Conservation (phyloP, 192 early-diverging fungal species). For the Backusella australiensis region DNA sequence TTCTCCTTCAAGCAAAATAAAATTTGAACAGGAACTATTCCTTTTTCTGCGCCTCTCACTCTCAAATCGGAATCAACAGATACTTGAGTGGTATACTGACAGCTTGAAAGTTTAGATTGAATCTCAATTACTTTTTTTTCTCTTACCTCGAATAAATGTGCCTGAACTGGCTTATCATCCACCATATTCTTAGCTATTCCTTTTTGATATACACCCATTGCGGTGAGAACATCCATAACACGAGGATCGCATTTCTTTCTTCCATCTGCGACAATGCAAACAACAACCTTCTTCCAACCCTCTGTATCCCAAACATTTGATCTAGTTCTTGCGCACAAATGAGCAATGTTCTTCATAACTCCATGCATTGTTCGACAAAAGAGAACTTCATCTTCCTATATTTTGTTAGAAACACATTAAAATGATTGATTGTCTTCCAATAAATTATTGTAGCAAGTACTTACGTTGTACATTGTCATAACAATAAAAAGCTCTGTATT, state of each 20-base stretch:
- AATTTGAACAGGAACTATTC: constrained; percentile 83
- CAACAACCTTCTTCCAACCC: constrained; percentile 90
- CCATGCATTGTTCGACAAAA: constrained; percentile 87
- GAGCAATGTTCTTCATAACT: constrained; percentile 93
- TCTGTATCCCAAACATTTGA: constrained; percentile 78
- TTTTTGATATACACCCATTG: constrained; percentile 78
- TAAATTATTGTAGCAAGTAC: neutral
- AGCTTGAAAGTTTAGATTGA: neutral
- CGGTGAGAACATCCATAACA: constrained; percentile 74
- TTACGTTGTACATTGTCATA: constrained; percentile 80
- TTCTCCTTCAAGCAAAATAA: constrained; percentile 93
- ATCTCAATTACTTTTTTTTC: neutral
- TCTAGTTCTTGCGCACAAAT: constrained; percentile 72
- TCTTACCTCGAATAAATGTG: constrained; percentile 77
- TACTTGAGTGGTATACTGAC: constrained; percentile 80
- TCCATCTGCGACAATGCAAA: constrained; percentile 90
- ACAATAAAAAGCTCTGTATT: constrained; percentile 80
- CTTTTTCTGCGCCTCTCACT: constrained; percentile 64
- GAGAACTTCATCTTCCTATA: constrained; percentile 84
- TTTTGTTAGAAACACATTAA: constrained; percentile 58
- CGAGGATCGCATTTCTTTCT: constrained; percentile 74
- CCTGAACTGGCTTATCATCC: constrained; percentile 66
- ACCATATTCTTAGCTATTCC: constrained; percentile 69
- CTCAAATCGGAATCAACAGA: constrained; percentile 61
- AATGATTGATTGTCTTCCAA: constrained; percentile 27